Evolutionary conservation across 1,284 basidiomycete genomes (phyloP).

Genomic region (Veloporphyrellus conicus): DNA sequence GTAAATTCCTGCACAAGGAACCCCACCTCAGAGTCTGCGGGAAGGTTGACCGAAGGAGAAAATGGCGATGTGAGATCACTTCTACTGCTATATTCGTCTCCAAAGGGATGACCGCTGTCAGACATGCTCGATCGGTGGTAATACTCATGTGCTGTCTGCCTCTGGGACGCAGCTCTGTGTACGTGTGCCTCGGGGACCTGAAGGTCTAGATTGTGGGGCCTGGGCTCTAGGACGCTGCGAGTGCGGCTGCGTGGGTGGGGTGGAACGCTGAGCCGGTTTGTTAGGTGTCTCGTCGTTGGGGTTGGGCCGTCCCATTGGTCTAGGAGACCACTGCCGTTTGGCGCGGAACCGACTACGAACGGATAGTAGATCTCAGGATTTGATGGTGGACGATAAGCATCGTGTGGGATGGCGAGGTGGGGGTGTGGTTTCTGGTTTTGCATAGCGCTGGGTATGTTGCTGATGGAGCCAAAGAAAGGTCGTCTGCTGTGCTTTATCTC

Average conservation of each 20-base stretch:
- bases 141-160: slow-evolving; percentile 36
- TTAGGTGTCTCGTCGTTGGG: slow-evolving; percentile 22
- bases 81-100: slow-evolving; percentile 10
- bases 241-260: slow-evolving; percentile 32
- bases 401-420: slow-evolving; percentile 39
- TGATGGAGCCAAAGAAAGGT: background rate
- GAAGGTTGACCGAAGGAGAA: slow-evolving; percentile 22
- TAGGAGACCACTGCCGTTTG: slow-evolving; percentile 6
- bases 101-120: slow-evolving; percentile 23
- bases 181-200: slow-evolving; percentile 47
- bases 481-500: slow-evolving; percentile 11
- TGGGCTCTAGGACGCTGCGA: slow-evolving; percentile 37
- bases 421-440: slow-evolving; percentile 36
- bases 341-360: slow-evolving; percentile 14
- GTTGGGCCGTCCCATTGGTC: slow-evolving; percentile 27
- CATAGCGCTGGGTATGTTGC: slow-evolving; percentile 15
- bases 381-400: slow-evolving; percentile 32
- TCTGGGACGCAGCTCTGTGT: slow-evolving; percentile 47
- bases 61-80: slow-evolving; percentile 20
- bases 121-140: slow-evolving; percentile 42
- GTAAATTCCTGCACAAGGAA: slow-evolving; percentile 1
- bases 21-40: slow-evolving; percentile 28
- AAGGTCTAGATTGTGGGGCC: slow-evolving; percentile 36
- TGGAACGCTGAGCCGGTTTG: slow-evolving; percentile 2
- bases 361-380: slow-evolving; percentile 25